Evolutionary conservation across 1,139 yeast species (phyloP), one percentile per base, ranked within the genome.

Genomic region (Zhuliangozyma parablackwelliae): DNA sequence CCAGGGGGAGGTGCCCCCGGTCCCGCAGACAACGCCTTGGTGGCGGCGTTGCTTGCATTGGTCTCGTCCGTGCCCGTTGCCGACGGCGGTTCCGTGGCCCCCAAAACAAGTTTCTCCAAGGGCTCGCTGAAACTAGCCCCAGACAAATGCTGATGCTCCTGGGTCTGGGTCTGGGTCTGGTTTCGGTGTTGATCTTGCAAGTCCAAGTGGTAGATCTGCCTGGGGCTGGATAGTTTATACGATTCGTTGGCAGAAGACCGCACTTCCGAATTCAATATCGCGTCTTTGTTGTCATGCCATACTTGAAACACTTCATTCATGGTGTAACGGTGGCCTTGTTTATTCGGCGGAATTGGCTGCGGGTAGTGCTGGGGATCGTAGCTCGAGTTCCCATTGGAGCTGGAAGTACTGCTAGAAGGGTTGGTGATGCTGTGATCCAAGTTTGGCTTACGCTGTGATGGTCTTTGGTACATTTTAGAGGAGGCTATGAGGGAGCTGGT

Each of bases 261-360:
- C 13, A 47, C 46, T 21, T 52, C 32, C 34, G 46, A 44, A 45
- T 42, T 50, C 50, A 59, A 54, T 46, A 57, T 66, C 49, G 47
- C 48, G 45, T 54, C 57, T 40, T 73, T 66, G 57, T 76, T 65
- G 28, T 66, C 61, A 26, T 64, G 57, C 75, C 80, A 80, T 13
- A 79, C 72, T 28, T 68, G 62, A 42, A 80, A 66, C 45, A 80
- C 72, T 44, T 80, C 79, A 27, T 72, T 69, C 56, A 78, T 62
- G 10, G 75, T 51, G 47, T 80, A 80, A 33, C 58, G 51, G 44
- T 63, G 58, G 34, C 71, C 58, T 21, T 59, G 64, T 38, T 56
- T 57, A 46, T 70, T 70, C 29, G 61, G 54, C 9, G 72, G 72
- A 34, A 69, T 65, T 51, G 26, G 37, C 34, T 29, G 41, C 34